phyloP scores from a whole-genome alignment of 192 early-diverging fungal genomes.

The Obelidium mucronatum region DNA sequence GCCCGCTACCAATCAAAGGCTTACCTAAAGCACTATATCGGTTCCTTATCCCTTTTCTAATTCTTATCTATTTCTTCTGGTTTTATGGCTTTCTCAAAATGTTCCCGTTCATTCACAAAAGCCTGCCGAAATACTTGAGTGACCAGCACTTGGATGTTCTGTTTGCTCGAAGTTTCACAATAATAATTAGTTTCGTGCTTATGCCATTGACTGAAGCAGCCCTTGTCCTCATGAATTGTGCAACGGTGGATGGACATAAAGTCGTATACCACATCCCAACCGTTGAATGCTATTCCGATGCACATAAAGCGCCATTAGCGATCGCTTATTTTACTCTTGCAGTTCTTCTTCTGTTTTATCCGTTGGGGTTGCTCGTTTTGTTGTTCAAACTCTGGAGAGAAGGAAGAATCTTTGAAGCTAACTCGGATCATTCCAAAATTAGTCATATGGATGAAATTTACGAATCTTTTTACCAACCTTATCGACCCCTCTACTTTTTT shows the following conservation, averaged over 20 bases:
- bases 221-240: constrained; percentile 18
- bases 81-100: not conserved
- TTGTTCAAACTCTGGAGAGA: not conserved
- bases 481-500: constrained; percentile 15
- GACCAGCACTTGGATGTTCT: constrained; percentile 7
- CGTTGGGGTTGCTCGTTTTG: not conserved
- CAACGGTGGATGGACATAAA: not conserved
- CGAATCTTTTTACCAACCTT: constrained; percentile 14
- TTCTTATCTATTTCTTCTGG: constrained; percentile 4
- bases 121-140: constrained; percentile 16
- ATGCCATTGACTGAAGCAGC: constrained; percentile 33
- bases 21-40: constrained; percentile 25
- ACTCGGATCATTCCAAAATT: not conserved
- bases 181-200: constrained; percentile 13
- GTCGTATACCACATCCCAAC: constrained; percentile 16
- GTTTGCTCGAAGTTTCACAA: constrained; percentile 2
- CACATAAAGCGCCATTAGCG: not conserved
- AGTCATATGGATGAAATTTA: constrained; percentile 1
- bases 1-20: constrained; percentile 24
- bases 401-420: not conserved
- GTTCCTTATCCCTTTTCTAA: constrained; percentile 21
- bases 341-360: constrained; percentile 16
- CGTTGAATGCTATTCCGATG: constrained; percentile 22
- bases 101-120: not conserved
- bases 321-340: constrained; percentile 16